Evolutionary conservation across 208 protist genomes (phyloP).

Genomic region (Leishmania arabica): DNA sequence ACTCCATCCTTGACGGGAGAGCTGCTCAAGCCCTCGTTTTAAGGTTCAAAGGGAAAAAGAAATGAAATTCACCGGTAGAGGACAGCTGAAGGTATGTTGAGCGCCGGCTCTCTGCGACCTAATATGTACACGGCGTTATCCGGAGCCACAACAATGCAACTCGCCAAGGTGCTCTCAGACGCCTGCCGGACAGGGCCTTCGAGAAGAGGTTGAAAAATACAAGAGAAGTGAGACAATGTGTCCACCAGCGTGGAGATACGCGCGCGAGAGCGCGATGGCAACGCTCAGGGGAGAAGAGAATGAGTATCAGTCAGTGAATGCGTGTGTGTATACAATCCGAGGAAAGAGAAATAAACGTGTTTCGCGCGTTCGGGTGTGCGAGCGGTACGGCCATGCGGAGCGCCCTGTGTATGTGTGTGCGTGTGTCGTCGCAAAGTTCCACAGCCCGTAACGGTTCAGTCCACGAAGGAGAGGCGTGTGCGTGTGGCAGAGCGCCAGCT

Average conservation of each 20-base stretch:
- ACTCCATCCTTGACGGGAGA: constrained; percentile 53
- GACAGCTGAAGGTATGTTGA: neutral
- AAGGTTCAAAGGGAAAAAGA: constrained; percentile 3
- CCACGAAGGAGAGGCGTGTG: neutral
- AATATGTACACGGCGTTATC: neutral
- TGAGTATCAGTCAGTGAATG: neutral
- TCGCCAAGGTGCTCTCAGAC: neutral
- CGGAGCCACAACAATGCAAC: neutral
- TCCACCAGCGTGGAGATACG: neutral
- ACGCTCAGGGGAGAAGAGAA: constrained; percentile 1
- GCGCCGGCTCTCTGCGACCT: neutral
- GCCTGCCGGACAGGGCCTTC: neutral
- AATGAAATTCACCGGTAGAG: neutral
- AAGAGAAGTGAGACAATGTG: neutral
- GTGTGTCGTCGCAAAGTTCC: neutral
- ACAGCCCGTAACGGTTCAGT: neutral
- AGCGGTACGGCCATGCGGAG: neutral
- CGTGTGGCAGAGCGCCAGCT: neutral
- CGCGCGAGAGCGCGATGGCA: neutral
- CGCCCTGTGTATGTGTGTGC: neutral
- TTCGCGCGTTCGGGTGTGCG: neutral
- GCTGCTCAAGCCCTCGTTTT: neutral
- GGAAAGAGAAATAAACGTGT: neutral
- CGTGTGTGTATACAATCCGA: constrained; percentile 1
- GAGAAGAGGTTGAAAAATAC: neutral